Evolutionary conservation across 352 stramenopile genomes (phyloP), one percentile per base, ranked within the genome.

Genomic region (Poterioochromonas sp.): DNA sequence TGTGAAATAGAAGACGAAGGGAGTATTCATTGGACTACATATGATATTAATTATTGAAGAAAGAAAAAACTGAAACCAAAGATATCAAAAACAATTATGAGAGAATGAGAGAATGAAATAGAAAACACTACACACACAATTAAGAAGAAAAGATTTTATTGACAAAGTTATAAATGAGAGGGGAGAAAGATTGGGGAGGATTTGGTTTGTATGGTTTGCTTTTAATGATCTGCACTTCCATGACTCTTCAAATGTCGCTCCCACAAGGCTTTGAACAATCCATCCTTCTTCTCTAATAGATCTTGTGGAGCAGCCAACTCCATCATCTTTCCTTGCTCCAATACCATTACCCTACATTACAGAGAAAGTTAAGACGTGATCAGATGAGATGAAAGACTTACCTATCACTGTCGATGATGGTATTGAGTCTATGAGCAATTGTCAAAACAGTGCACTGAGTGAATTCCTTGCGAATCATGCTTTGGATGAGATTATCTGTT

Each of bases 401-500:
- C 53, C 53, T 86, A 82, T 98, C 93, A 63, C 92, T 95, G 83
- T 98, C 93, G 69, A 98, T 95, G 79, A 99, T 92, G 3, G 95
- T 98, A 82, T 98, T 92, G 51, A 99, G 85, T 35, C 95, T 88
- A 84, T 99, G 95, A 49, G 95, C 95, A 77, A 99, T 95, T 1
- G 94, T 96, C 32, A 99, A 79, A 44, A 95, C 86, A 20, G 95
- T 99, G 79, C 87, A 97, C 47, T 90, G 79, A 29, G 81, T 76
- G 80, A 99, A 98, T 76, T 79, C 73, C 34, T 82, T 86, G 22
- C 86, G 82, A 15, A 93, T 79, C 83, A 89, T 92, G n/a, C 79
- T 82, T 80, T 95, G 90, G 32, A 96, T 90, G 37, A 92, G 85
- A 15, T 80, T 84, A 82, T 96, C 91, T 0, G 89, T 96, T 54